These are phyloP conservation scores for Scutellaria galericulata DNA, from an alignment of 257 asterid species.

Conservation along the genomic window DNA sequence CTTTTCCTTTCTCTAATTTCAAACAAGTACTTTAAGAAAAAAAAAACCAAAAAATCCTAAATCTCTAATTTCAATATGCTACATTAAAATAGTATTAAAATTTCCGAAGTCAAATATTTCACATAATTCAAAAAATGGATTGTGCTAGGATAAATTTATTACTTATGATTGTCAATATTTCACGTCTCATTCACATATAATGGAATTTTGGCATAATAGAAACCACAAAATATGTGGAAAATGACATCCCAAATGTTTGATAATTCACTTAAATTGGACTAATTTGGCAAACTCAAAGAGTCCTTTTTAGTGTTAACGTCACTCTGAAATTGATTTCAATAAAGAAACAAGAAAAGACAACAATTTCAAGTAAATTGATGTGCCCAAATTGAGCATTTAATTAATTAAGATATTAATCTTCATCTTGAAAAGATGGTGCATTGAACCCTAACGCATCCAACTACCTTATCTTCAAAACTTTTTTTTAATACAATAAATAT, in stretches of 20 bases:
- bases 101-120: too few relatives aligned
- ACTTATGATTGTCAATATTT: neutral
- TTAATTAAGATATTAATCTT: constrained; percentile 17
- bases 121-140: neutral
- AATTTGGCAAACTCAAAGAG: constrained; percentile 38
- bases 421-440: constrained; percentile 26
- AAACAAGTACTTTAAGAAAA: too few relatives aligned
- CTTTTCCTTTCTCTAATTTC: too few relatives aligned
- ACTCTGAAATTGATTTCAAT: constrained; percentile 30
- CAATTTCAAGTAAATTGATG: constrained; percentile 27
- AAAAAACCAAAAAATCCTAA: too few relatives aligned
- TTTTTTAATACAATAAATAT: neutral
- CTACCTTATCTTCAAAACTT: neutral
- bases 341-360: constrained; percentile 24
- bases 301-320: constrained; percentile 35
- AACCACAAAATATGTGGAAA: constrained; percentile 34
- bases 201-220: constrained; percentile 16
- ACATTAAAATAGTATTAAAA: too few relatives aligned
- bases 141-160: constrained; percentile 18
- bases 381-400: constrained; percentile 20
- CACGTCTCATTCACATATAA: constrained; percentile 7
- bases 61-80: too few relatives aligned
- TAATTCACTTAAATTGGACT: constrained; percentile 29
- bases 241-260: constrained; percentile 37
- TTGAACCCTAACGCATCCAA: constrained; percentile 17